Conservation (phyloP, 306 rosid species). For the Ammopiptanthus mongolicus region DNA sequence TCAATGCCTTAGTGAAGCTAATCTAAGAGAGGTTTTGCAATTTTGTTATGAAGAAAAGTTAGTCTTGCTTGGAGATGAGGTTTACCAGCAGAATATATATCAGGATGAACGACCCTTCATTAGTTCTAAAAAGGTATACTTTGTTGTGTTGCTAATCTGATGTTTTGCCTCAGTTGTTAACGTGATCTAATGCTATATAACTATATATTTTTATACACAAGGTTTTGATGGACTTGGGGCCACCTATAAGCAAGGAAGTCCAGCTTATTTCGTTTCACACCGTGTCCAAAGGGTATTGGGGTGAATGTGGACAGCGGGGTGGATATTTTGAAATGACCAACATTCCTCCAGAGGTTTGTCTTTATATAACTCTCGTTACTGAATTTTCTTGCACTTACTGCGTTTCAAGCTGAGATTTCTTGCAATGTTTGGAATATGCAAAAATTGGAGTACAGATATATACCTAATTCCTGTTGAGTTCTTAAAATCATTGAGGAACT, state of each 20-base stretch:
- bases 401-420: conserved; percentile 18
- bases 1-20: conserved; percentile 86
- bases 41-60: conserved; percentile 78
- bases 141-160: not conserved
- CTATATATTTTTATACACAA: conserved; percentile 22
- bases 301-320: conserved; percentile 99
- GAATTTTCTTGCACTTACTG: not conserved
- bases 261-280: conserved; percentile 92
- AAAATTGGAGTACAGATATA: not conserved
- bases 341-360: conserved; percentile 83
- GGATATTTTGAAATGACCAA: conserved; percentile 99
- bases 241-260: conserved; percentile 74
- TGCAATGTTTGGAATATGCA: not conserved
- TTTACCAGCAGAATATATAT: conserved; percentile 92
- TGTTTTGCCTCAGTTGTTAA: conserved; percentile 12
- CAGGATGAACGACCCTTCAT: conserved; percentile 94
- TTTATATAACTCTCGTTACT: conserved; percentile 8
- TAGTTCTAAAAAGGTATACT: conserved; percentile 76
- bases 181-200: not conserved
- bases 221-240: conserved; percentile 90
- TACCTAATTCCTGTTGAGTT: not conserved
- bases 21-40: conserved; percentile 65
- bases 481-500: too few species aligned
- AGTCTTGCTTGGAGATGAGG: conserved; percentile 97
- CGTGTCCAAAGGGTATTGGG: conserved; percentile 95